Evolutionary conservation across 1,139 yeast genomes (phyloP), one percentile per base, ranked within the genome.

Genomic region (Zygoascus meyerae): DNA sequence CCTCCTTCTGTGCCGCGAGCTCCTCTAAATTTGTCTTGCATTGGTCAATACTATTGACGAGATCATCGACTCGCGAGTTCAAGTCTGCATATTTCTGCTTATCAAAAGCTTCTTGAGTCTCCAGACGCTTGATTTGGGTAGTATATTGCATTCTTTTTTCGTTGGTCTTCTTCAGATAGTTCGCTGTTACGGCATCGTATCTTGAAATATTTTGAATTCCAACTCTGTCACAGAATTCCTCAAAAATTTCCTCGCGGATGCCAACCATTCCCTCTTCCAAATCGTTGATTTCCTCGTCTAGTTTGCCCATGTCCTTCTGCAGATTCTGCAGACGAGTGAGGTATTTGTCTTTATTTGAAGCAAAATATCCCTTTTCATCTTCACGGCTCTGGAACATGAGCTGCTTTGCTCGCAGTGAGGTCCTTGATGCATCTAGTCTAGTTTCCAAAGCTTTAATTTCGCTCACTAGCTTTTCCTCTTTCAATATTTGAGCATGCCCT

Each of bases 31-130:
- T 46, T 7, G 48, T 51, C 18, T 49, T 34, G 42, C 51, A 45
- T 5, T 51, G 47, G 31, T 41, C 45, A 35, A 51, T 44, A 28
- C 52, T 42, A 2, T 32, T 47, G 54, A 61, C 15, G 47, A 48
- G 40, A 8, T 43, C 37, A 14, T 57, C 53, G 1, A 55, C 53
- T 10, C 66, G 46, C 31, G 58, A 54, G 5, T 47, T 50, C n/a
- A 55, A 52, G 8, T 59, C 59, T 7, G 56, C 54, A 3, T 50
- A 40, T 28, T 55, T 46, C 40, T 77, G 86, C 17, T 59, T 66
- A 60, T 86, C 95, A 64, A 86, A 86, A 11, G 70, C 69, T 12
- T 83, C 59, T 57, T 82, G 83, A 52, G 76, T 83, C 31, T 78
- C 70, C 42, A 85, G 65, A 5, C 79, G 74, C 11, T 83, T 66